Percentiles rank a stretch among this genome's conserved stretches.
Evolutionary conservation across 139 green algal genomes (phyloP).

Genomic region (Chlamydomonas incerta): DNA sequence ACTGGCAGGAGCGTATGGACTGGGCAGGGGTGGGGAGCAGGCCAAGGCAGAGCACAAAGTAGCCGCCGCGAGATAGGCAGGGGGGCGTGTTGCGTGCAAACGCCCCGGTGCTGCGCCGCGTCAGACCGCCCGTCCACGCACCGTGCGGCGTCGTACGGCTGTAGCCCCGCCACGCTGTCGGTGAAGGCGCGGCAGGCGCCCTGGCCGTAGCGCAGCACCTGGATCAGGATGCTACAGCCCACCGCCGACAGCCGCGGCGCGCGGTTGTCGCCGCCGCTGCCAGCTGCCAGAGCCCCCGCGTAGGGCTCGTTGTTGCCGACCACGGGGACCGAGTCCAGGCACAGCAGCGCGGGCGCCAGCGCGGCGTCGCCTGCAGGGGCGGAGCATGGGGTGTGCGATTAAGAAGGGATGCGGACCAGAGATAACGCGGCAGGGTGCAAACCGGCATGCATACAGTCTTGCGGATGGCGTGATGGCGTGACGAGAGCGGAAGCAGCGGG

Average conservation of each 20-base stretch:
- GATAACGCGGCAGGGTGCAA: too few species aligned
- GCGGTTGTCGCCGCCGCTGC: background rate
- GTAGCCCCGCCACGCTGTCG: constrained; percentile 51
- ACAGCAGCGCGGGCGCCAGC: constrained; percentile 62
- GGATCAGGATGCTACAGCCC: constrained; percentile 68
- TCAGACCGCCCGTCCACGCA: too few species aligned
- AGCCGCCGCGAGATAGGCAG: too few species aligned
- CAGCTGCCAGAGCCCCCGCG: background rate
- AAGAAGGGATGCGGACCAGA: too few species aligned
- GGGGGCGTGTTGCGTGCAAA: too few species aligned
- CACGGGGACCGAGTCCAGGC: constrained; percentile 48
- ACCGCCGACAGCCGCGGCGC: constrained; percentile 61
- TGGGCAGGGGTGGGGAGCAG: background rate
- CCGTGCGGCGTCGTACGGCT: constrained; percentile 15
- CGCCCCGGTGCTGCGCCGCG: too few species aligned
- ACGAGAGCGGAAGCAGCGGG: too few species aligned
- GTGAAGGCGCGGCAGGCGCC: constrained; percentile 50
- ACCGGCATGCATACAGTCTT: too few species aligned
- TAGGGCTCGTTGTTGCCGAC: constrained; percentile 6
- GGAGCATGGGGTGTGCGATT: background rate
- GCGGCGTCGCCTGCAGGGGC: background rate
- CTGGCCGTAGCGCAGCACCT: constrained; percentile 47
- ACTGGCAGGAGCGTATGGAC: background rate
- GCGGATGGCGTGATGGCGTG: too few species aligned
- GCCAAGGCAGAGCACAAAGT: too few species aligned